Conservation (phyloP, 257 asterid species). For the Nyctanthes arbortristis region DNA sequence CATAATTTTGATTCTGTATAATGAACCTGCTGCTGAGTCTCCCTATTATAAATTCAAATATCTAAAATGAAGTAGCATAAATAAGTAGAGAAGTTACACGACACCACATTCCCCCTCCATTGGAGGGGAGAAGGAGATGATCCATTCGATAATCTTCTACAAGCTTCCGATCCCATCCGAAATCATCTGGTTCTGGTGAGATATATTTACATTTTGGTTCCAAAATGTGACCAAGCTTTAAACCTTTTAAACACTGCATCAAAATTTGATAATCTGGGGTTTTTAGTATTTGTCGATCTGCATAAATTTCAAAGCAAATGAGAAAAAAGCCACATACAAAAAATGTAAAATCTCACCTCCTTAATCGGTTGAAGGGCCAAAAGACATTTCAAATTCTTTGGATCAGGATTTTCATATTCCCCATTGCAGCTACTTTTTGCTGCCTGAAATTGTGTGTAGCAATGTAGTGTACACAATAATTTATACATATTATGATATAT, state of each 20-base stretch:
- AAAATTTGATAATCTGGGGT: neutral
- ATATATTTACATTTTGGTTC: conserved; percentile 19
- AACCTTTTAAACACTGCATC: conserved; percentile 14
- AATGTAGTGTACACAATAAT: too few relatives aligned
- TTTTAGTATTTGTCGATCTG: neutral
- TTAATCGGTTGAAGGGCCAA: conserved; percentile 21
- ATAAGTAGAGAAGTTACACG: conserved; percentile 19
- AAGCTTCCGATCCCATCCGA: too few relatives aligned
- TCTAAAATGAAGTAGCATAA: neutral
- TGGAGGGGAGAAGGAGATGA: neutral
- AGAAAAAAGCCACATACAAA: neutral
- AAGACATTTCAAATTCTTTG: conserved; percentile 18
- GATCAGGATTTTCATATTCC: conserved; percentile 21
- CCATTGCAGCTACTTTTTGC: conserved; percentile 32
- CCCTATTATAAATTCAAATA: too few relatives aligned
- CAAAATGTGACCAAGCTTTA: conserved; percentile 1
- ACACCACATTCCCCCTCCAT: conserved; percentile 21
- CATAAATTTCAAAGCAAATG: neutral
- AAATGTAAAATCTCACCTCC: neutral
- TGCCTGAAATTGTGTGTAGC: conserved; percentile 12
- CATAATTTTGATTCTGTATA: conserved; percentile 34
- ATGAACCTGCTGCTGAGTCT: neutral
- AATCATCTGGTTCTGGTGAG: neutral
- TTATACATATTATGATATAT: too few relatives aligned
- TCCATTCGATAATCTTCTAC: neutral